Base-by-base conservation (phyloP, 768 basidiomycete genomes). In the Naganishia randhawae region DNA sequence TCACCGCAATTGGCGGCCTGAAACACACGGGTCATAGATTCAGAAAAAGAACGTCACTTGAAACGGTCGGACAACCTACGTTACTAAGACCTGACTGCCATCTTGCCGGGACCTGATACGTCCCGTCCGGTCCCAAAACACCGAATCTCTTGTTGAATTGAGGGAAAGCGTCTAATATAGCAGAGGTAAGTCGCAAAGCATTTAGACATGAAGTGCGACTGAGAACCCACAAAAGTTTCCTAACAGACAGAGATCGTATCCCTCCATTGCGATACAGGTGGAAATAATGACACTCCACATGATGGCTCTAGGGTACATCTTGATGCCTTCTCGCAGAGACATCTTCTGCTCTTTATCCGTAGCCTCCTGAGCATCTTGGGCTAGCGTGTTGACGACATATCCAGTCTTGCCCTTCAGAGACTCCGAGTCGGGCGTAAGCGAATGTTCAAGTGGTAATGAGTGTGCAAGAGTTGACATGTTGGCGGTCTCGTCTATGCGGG, bases 41-140 rank as follows among this genome's bases (percentile, higher is more conserved):
- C 13, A 45, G 25, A 25, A 14, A 9, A 67, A 1, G 50, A 13
- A n/a, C 31, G 19, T n/a, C 11, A 5, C 3, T 4, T 48, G 45
- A 48, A 3, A 22, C 11, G 19, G n/a, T n/a, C 14, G 32, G 3
- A 42, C n/a, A 9, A 52, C 65, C 35, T 53, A 71, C 70, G 73
- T 81, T 81, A 25, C 73, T 72, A 29, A 82, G 71, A 50, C 78
- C 81, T 19, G 80, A 73, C 62, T 82, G 82, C 82, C 81, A 82
- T 42, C 72, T 66, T 0, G 82, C 78, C 0, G 81, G 78, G 27
- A 82, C 75, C 27, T 77, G 71, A 64, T 80, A 81, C 0, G 67
- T 64, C 10, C 79, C 80, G 53, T 75, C 74, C 11, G 71, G 50
- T 17, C 50, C 51, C 52, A 74, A 32, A 17, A 71, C 73, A 50